Conservation (phyloP, 2,329 filamentous ascomycete genomes). For the Talaromyces atroroseus region DNA sequence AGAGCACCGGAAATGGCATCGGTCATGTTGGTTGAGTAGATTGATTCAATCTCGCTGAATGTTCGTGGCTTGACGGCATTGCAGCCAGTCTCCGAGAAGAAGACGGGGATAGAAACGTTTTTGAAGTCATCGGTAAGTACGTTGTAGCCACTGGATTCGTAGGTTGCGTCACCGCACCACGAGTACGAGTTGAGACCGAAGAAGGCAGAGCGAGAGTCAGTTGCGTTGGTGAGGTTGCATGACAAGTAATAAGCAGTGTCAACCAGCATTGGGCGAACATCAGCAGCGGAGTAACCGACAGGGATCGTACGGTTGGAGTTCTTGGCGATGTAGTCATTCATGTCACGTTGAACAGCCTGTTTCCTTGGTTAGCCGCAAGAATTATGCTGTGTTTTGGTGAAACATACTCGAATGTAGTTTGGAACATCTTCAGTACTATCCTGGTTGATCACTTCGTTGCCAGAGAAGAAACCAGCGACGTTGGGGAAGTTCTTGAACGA, state of each 20-base stretch:
- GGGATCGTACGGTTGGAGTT: slow-evolving; percentile 55
- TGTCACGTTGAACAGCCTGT: slow-evolving; percentile 57
- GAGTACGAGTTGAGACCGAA: slow-evolving; percentile 64
- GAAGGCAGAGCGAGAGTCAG: slow-evolving; percentile 55
- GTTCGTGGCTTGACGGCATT: slow-evolving; percentile 53
- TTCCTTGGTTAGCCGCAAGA: slow-evolving; percentile 16
- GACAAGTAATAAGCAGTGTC: slow-evolving; percentile 59
- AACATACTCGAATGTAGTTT: slow-evolving; percentile 49
- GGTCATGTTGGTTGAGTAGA: slow-evolving; percentile 58
- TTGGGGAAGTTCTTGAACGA: slow-evolving; percentile 64
- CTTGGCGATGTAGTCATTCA: slow-evolving; percentile 62
- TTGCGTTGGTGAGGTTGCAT: slow-evolving; percentile 47
- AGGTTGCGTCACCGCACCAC: slow-evolving; percentile 60
- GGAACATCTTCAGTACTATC: slow-evolving; percentile 50
- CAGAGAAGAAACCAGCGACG: slow-evolving; percentile 61
- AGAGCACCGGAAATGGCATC: slow-evolving; percentile 53
- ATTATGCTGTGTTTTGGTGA: background rate
- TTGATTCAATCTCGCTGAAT: slow-evolving; percentile 56
- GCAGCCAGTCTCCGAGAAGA: slow-evolving; percentile 65
- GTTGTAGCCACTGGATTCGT: slow-evolving; percentile 51
- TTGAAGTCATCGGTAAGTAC: slow-evolving; percentile 54
- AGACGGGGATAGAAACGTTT: slow-evolving; percentile 55
- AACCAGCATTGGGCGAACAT: slow-evolving; percentile 55
- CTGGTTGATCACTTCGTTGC: slow-evolving; percentile 65
- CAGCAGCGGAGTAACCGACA: slow-evolving; percentile 64